phyloP scores from a whole-genome alignment of 495 filamentous ascomycete species.

The Bombardia bombarda region DNA sequence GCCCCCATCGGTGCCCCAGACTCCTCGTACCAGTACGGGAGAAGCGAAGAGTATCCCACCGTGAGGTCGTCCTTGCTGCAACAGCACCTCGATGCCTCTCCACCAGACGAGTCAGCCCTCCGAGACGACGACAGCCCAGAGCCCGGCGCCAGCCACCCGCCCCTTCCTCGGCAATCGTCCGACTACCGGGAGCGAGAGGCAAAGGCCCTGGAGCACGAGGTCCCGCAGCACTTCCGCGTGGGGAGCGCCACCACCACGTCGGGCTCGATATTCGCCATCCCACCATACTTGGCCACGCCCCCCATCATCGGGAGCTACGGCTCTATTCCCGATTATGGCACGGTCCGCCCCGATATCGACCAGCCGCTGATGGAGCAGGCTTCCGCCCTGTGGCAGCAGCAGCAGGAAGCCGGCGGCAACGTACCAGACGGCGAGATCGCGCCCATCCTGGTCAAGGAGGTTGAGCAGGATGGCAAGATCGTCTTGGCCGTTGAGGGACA shows the following conservation, averaged over 20 bases:
- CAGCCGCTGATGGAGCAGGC: slow-evolving; percentile 64
- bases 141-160: slow-evolving; percentile 14
- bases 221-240: slow-evolving; percentile 23
- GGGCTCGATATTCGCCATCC: slow-evolving; percentile 50
- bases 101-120: slow-evolving; percentile 10
- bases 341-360: slow-evolving; percentile 58
- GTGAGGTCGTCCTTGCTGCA: slow-evolving; percentile 30
- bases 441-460: slow-evolving; percentile 75
- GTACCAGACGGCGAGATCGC: slow-evolving; percentile 57
- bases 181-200: slow-evolving; percentile 31
- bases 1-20: slow-evolving; percentile 27
- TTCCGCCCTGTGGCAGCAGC: slow-evolving; percentile 62
- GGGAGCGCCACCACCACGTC: slow-evolving; percentile 24
- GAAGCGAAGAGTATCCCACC: slow-evolving; percentile 21
- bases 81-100: slow-evolving; percentile 29
- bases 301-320: slow-evolving; percentile 61
- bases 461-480: slow-evolving; percentile 82
- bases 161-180: slow-evolving; percentile 2
- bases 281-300: slow-evolving; percentile 56
- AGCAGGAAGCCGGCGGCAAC: slow-evolving; percentile 45
- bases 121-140: slow-evolving; percentile 14
- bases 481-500: slow-evolving; percentile 79
- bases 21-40: slow-evolving; percentile 23
- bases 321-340: slow-evolving; percentile 60
- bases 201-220: slow-evolving; percentile 32